Conservation (phyloP, 1,139 yeast species). For the Debaryomyces fabryi region DNA sequence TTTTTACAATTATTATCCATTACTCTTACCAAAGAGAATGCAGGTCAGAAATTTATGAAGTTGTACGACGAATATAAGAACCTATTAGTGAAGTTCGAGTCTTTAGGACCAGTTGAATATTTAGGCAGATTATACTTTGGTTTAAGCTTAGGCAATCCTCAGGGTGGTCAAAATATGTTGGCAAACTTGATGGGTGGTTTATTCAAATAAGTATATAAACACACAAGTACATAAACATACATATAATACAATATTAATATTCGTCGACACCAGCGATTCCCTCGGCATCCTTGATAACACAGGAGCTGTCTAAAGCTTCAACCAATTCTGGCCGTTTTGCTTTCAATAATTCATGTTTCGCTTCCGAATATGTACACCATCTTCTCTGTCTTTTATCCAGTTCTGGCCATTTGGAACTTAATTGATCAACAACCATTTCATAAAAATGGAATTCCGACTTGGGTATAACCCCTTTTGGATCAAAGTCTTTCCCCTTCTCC, state of each 20-base stretch:
- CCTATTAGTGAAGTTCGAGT: constrained; percentile 31
- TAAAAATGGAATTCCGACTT: constrained; percentile 82
- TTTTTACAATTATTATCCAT: constrained; percentile 69
- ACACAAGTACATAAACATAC: constrained; percentile 1
- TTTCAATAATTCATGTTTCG: constrained; percentile 60
- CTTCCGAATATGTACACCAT: constrained; percentile 80
- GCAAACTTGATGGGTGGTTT: constrained; percentile 88
- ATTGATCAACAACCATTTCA: constrained; percentile 63
- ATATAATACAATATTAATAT: constrained; percentile 7
- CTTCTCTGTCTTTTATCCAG: constrained; percentile 55
- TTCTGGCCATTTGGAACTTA: constrained; percentile 80
- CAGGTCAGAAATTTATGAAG: constrained; percentile 54
- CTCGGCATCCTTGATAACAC: constrained; percentile 39
- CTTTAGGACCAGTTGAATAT: constrained; percentile 49
- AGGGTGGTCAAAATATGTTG: constrained; percentile 65
- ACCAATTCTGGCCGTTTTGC: constrained; percentile 72
- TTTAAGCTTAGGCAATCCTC: constrained; percentile 52
- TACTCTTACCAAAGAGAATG: constrained; percentile 61
- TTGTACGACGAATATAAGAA: constrained; percentile 50
- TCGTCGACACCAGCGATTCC: constrained; percentile 9
- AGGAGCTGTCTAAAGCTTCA: constrained; percentile 61
- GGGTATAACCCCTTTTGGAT: constrained; percentile 50
- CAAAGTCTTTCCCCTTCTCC: constrained; percentile 42
- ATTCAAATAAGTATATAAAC: constrained; percentile 38
- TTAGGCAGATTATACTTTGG: constrained; percentile 48